Percentiles rank a stretch among this genome's conserved stretches.
These are phyloP conservation scores for Thinopyrum elongatum DNA, from an alignment of 176 grass and related monocot species.

Conservation along the genomic window DNA sequence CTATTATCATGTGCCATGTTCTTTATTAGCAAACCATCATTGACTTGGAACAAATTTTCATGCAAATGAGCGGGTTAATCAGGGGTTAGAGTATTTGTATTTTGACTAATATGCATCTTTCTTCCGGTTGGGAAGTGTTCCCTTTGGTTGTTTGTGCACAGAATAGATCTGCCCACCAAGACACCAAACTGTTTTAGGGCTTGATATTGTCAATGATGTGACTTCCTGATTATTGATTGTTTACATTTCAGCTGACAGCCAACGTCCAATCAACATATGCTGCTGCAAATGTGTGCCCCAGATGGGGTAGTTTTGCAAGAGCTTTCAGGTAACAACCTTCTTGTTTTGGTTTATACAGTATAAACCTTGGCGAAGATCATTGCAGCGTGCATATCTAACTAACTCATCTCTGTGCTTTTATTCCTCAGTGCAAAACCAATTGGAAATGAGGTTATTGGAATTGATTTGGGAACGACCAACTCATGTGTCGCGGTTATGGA, in stretches of 20 bases:
- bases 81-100: no score
- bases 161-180: not conserved
- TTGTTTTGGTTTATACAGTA: not conserved
- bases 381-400: not conserved
- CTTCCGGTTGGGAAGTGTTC: not conserved
- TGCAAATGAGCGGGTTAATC: not conserved
- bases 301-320: constrained; percentile 36
- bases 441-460: constrained; percentile 47
- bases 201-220: no score
- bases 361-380: not conserved
- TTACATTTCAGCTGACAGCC: constrained; percentile 15
- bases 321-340: constrained; percentile 15
- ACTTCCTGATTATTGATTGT: no score
- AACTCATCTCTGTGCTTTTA: not conserved
- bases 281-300: not conserved
- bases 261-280: constrained; percentile 21
- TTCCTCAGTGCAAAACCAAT: constrained; percentile 20
- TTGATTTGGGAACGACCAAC: constrained; percentile 52
- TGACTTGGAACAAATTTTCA: not conserved
- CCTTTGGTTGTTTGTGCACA: not conserved
- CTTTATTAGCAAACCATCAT: not conserved
- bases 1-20: not conserved
- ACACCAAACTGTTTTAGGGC: no score
- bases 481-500: constrained; percentile 46
- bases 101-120: not conserved